phyloP scores from a whole-genome alignment of 108 stramenopile species.

The Conticribra guillardii region DNA sequence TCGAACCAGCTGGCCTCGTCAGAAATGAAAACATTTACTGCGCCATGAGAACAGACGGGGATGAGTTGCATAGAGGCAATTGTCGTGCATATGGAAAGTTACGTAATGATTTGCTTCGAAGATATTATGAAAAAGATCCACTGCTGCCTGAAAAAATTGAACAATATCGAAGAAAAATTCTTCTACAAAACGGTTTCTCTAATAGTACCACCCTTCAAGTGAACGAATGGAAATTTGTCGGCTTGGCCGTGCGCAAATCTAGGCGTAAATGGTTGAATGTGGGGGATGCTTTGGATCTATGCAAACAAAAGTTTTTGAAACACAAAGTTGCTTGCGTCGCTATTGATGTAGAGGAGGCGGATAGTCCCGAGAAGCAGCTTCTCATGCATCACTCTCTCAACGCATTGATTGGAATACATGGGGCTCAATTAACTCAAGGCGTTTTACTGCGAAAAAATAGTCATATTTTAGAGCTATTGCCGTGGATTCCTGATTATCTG shows the following conservation, averaged over 20 bases:
- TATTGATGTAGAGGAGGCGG: slow-evolving; percentile 35
- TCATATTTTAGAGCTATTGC: slow-evolving; percentile 36
- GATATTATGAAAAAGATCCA: slow-evolving; percentile 18
- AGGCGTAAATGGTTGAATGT: slow-evolving; percentile 53
- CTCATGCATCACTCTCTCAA: slow-evolving; percentile 39
- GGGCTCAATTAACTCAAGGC: slow-evolving; percentile 45
- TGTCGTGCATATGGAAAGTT: slow-evolving; percentile 12
- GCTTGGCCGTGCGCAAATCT: slow-evolving; percentile 26
- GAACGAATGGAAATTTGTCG: slow-evolving; percentile 33
- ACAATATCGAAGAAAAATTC: slow-evolving; percentile 14
- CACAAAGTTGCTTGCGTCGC: slow-evolving; percentile 23
- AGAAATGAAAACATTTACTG: slow-evolving; percentile 9
- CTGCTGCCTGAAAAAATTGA: slow-evolving; percentile 16
- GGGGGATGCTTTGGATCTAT: slow-evolving; percentile 22
- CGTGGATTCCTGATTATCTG: slow-evolving; percentile 30
- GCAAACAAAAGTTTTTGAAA: slow-evolving; percentile 22
- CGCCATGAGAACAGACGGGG: not conserved
- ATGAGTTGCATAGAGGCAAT: not conserved
- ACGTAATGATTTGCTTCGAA: slow-evolving; percentile 19
- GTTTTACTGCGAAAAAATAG: slow-evolving; percentile 28
- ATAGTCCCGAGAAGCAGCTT: slow-evolving; percentile 35
- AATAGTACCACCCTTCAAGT: slow-evolving; percentile 8
- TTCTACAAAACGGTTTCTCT: slow-evolving; percentile 10
- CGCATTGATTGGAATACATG: slow-evolving; percentile 40
- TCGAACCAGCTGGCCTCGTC: slow-evolving; percentile 9